Base-by-base conservation (phyloP, 148 eudicot genomes). In the Rheum nobile region DNA sequence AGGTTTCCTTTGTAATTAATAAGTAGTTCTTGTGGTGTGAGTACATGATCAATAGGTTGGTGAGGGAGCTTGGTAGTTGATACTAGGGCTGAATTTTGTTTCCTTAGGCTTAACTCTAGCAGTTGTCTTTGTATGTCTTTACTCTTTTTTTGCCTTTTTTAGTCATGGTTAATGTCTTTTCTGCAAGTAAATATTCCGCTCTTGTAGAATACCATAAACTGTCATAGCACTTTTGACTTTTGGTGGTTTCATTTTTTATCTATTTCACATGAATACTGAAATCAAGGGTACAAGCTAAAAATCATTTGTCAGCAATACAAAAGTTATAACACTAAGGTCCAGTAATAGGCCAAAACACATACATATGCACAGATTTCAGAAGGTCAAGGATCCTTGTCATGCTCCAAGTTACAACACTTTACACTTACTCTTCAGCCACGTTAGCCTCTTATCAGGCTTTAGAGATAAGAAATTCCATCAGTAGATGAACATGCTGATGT, bases 401-500 rank as follows among this genome's bases (percentile, higher is more conserved):
- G n/a, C n/a, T 96, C 99, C 96, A 96, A 84, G 31, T 82, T 59
- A 59, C 67, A 59, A 29, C 4, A 38, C 5, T 73, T 72, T 78
- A 80, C 92, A 90, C 83, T 90, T 90, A 39, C 81, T 69, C 55
- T 59, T 75, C 81, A 90, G 80, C 96, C 96, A 90, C 72, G 75
- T 77, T 71, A 88, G 46, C 37, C 90, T 85, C 84, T 82, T 86
- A 31, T 81, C 96, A 37, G 68, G 84, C 78, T 84, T 84, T 54
- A 90, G 90, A 7, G 90, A 82, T 54, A 90, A 82, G 47, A 90
- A 75, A 79, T 79, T 57, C 99, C 99, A 85, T 96, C 99, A 22
- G 99, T 97, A 73, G 99, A 92, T 55, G 99, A 96, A 77, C 99
- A 96, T 67, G 99, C 99, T 32, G 99, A n/a, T n/a, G n/a, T n/a